Conservation (phyloP, 805 yeast genomes). For the Torulaspora quercuum region DNA sequence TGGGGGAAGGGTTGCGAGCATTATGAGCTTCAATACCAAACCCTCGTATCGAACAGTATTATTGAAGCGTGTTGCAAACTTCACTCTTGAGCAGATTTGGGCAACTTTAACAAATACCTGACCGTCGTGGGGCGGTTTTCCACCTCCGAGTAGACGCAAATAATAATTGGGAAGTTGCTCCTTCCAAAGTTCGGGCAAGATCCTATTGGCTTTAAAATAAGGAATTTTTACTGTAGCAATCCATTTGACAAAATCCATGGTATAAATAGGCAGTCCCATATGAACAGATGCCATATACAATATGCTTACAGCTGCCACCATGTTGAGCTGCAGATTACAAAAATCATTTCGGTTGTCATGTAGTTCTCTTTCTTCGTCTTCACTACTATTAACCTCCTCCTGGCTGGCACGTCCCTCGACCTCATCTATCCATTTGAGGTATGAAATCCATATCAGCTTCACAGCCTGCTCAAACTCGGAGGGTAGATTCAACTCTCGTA, state of each 20-base stretch:
- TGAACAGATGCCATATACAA: conserved; percentile 51
- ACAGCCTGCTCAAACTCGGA: conserved; percentile 34
- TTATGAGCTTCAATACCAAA: conserved; percentile 25
- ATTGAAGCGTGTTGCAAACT: conserved; percentile 17
- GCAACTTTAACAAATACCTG: conserved; percentile 37
- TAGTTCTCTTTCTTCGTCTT: conserved; percentile 17
- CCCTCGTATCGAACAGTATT: conserved; percentile 16
- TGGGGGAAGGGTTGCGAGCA: conserved; percentile 25
- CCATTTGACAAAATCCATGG: conserved; percentile 46
- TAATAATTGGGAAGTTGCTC: conserved; percentile 41
- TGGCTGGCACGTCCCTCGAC: conserved; percentile 11
- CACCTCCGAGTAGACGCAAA: conserved; percentile 41
- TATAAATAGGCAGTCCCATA: conserved; percentile 48
- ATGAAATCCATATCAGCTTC: conserved; percentile 39
- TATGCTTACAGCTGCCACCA: conserved; percentile 36
- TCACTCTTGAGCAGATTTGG: conserved; percentile 13
- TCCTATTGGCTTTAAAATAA: conserved; percentile 40
- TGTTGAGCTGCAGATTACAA: conserved; percentile 18
- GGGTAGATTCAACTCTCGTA: conserved; percentile 35
- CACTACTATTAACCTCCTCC: conserved; percentile 14
- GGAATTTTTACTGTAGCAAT: conserved; percentile 48
- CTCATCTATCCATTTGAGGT: conserved; percentile 17
- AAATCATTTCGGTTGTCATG: conserved; percentile 6
- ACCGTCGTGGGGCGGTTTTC: conserved; percentile 39
- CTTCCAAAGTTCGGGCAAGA: conserved; percentile 41